Conservation (phyloP, 768 basidiomycete species). For the Albatrellus ellisii region DNA sequence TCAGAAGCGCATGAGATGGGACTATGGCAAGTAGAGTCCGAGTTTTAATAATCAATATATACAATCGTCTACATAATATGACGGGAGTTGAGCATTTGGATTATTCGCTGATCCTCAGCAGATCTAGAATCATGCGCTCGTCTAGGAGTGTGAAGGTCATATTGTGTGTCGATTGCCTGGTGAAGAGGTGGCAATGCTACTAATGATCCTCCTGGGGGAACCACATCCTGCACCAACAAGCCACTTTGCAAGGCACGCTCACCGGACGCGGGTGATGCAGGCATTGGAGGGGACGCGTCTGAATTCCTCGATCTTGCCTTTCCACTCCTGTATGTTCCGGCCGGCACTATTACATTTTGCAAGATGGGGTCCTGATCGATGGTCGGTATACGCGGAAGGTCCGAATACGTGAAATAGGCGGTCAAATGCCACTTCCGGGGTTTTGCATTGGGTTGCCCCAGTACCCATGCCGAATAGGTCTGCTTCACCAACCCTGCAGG, state of each 20-base stretch:
- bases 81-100: conserved; percentile 41
- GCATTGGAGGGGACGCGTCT: conserved; percentile 18
- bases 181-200: conserved; percentile 29
- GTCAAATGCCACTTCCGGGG: conserved; percentile 60
- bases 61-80: conserved; percentile 21
- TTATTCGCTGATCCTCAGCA: conserved; percentile 48
- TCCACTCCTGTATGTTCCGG: conserved; percentile 28
- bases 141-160: conserved; percentile 18
- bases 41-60: too few species aligned
- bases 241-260: conserved; percentile 14
- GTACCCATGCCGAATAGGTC: conserved; percentile 57
- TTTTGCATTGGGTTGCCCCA: conserved; percentile 27
- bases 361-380: conserved; percentile 25
- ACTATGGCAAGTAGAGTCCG: too few species aligned
- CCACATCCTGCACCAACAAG: conserved; percentile 10
- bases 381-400: conserved; percentile 25
- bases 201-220: conserved; percentile 12
- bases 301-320: conserved; percentile 26
- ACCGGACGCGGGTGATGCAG: conserved; percentile 16
- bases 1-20: too few species aligned
- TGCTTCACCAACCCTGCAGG: conserved; percentile 53
- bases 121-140: conserved; percentile 24
- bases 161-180: conserved; percentile 22
- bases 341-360: conserved; percentile 23
- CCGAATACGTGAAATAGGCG: conserved; percentile 28